A percentile compares a stretch with the other conserved stretches of the same genome.
Evolutionary conservation across 2,329 filamentous ascomycete species (phyloP).

Genomic region (Exophiala aquamarina): DNA sequence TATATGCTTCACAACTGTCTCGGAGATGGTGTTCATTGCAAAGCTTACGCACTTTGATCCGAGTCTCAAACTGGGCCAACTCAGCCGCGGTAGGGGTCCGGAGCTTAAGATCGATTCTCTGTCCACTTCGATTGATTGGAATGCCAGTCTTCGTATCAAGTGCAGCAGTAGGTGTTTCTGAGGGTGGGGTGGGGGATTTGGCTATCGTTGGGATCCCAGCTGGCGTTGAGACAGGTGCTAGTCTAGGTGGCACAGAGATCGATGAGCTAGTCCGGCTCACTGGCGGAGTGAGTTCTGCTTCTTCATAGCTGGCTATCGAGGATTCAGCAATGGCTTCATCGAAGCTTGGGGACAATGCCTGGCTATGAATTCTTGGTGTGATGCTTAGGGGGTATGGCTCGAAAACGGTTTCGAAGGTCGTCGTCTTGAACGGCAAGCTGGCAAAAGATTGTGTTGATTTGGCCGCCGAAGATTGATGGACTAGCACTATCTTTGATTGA

Average conservation of each 20-base stretch:
- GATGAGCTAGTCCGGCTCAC: slow-evolving; percentile 14
- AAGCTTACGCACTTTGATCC: slow-evolving; percentile 42
- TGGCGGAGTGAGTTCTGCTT: slow-evolving; percentile 6
- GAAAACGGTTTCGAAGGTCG: slow-evolving; percentile 22
- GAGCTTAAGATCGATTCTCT: slow-evolving; percentile 49
- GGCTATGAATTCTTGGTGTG: not conserved
- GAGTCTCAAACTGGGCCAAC: slow-evolving; percentile 40
- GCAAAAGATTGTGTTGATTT: slow-evolving; percentile 12
- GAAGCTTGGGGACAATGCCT: not conserved
- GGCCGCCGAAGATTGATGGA: slow-evolving; percentile 17
- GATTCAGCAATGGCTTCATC: slow-evolving; percentile 1
- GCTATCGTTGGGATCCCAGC: slow-evolving; percentile 7
- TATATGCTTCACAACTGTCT: slow-evolving; percentile 23
- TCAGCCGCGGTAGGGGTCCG: slow-evolving; percentile 38
- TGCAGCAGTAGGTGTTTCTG: slow-evolving; percentile 8
- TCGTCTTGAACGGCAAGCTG: slow-evolving; percentile 16
- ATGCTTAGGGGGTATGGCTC: slow-evolving; percentile 16
- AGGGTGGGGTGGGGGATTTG: slow-evolving; percentile 8
- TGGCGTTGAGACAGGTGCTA: slow-evolving; percentile 10
- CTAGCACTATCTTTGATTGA: slow-evolving; percentile 19
- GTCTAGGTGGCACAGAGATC: slow-evolving; percentile 4
- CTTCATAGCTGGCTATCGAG: slow-evolving; percentile 1
- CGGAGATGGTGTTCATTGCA: slow-evolving; percentile 53
- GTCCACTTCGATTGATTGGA: slow-evolving; percentile 47
- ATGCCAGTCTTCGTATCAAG: slow-evolving; percentile 32